A percentile compares a stretch with the other conserved stretches of the same genome.
These are phyloP conservation scores for Vachellia pachyceras DNA, from an alignment of 306 rosid species.

Conservation along the genomic window DNA sequence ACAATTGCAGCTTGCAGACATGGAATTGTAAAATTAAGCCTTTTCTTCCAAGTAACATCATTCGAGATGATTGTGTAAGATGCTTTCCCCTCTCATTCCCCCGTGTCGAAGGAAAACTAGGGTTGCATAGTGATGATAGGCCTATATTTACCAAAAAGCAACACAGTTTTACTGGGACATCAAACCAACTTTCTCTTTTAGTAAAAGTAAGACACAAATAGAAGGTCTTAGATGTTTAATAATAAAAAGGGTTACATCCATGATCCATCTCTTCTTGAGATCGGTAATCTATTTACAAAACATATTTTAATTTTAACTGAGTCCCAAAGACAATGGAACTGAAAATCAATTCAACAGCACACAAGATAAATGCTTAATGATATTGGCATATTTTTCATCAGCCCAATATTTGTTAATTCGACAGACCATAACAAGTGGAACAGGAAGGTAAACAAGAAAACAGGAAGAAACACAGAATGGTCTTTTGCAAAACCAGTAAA, in stretches of 20 bases:
- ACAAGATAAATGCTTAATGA: no score
- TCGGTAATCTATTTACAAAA: constrained; percentile 4
- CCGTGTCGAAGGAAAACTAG: not conserved
- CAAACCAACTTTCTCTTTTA: not conserved
- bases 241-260: not conserved
- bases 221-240: not conserved
- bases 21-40: not conserved
- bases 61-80: not conserved
- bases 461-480: no score
- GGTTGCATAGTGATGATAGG: not conserved
- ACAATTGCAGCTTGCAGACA: not conserved
- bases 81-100: not conserved
- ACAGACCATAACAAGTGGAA: no score
- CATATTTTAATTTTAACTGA: not conserved
- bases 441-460: no score
- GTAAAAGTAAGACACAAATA: not conserved
- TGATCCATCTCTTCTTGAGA: no score
- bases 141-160: not conserved
- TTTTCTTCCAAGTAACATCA: not conserved
- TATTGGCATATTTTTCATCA: no score
- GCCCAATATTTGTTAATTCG: no score
- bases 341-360: no score
- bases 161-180: not conserved
- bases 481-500: no score
- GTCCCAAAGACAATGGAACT: not conserved